Evolutionary conservation across 2,329 filamentous ascomycete genomes (phyloP), one percentile per base, ranked within the genome.

Genomic region (Ophiostoma australiae): DNA sequence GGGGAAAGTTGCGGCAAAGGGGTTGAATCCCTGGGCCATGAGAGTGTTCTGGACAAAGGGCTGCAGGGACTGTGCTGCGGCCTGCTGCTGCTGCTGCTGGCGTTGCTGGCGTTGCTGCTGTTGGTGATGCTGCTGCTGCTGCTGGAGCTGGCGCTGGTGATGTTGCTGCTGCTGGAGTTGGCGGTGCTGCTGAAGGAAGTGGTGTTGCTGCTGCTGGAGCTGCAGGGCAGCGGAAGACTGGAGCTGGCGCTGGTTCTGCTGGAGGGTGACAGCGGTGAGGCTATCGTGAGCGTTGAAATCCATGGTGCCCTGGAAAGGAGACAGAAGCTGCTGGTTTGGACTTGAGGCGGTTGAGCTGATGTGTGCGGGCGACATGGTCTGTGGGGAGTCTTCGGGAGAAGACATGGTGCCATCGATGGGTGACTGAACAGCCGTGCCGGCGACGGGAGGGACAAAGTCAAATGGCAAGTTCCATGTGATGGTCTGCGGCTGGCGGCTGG

Each of bases 191-290:
- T 86, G 84, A 70, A 90, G 82, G 11, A 73, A 70, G 23, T 75
- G 71, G 48, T 78, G 77, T 48, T 77, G 77, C 61, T 74, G 73
- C 75, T 82, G 80, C 39, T 79, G 76, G 23, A 80, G 70, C 52
- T 86, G 84, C 69, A 85, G 69, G 20, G 73, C 77, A 8, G 66
- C 11, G 2, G 66, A 41, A 17, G 37, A 11, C 63, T 83, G 82
- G 23, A 75, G 77, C 66, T 83, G 82, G 72, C 83, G 82, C 75
- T 84, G 84, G 69, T 85, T 83, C 74, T 86, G 84, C 70, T 86
- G 84, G 69, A 90, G 82, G 31, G 87, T 84, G 87, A 87, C 90
- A 79, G 89, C 86, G 67, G 86, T 85, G 74, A 90, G 78, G 68
- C 84, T 79, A 17, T 80, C 79, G 13, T 82, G 79, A 41, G 83